These are phyloP conservation scores for Trichoderma sp. DNA, from an alignment of 2,329 filamentous ascomycete genomes.

Conservation along the genomic window DNA sequence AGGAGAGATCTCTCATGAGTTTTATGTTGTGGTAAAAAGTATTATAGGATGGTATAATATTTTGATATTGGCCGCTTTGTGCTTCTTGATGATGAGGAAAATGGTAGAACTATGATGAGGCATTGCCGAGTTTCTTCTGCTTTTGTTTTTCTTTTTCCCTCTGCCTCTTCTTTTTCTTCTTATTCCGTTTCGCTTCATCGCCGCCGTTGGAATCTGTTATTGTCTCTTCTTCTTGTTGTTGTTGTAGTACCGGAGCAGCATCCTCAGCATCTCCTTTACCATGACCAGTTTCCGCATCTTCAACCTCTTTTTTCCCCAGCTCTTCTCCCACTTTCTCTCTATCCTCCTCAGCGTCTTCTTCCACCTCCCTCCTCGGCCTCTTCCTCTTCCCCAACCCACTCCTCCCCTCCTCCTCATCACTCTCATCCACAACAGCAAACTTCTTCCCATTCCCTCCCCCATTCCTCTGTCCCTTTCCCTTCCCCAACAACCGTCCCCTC, in stretches of 20 bases:
- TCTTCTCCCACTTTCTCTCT: not conserved
- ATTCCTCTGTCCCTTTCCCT: conserved; percentile 13
- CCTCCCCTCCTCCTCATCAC: conserved; percentile 40
- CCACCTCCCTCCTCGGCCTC: conserved; percentile 27
- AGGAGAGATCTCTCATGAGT: not conserved
- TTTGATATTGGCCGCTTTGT: not conserved
- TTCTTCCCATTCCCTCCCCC: not conserved
- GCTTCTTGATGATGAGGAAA: not conserved
- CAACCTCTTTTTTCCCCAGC: not conserved
- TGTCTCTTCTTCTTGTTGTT: not conserved
- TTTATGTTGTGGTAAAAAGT: not conserved
- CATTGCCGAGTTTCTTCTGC: conserved; percentile 21
- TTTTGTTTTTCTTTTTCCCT: conserved; percentile 25
- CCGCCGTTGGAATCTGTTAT: not conserved
- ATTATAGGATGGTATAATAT: not conserved
- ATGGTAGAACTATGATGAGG: not conserved
- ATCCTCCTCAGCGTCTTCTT: not conserved
- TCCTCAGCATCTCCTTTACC: too few species aligned
- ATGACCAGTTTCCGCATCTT: conserved; percentile 31
- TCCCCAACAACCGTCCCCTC: conserved; percentile 35
- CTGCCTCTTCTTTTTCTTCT: not conserved
- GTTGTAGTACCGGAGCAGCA: conserved; percentile 10
- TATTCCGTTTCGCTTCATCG: not conserved
- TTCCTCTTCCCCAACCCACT: conserved; percentile 43
- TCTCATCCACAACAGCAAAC: conserved; percentile 27